Conservation (phyloP, 495 filamentous ascomycete species). For the Aspergillus conjunctus region DNA sequence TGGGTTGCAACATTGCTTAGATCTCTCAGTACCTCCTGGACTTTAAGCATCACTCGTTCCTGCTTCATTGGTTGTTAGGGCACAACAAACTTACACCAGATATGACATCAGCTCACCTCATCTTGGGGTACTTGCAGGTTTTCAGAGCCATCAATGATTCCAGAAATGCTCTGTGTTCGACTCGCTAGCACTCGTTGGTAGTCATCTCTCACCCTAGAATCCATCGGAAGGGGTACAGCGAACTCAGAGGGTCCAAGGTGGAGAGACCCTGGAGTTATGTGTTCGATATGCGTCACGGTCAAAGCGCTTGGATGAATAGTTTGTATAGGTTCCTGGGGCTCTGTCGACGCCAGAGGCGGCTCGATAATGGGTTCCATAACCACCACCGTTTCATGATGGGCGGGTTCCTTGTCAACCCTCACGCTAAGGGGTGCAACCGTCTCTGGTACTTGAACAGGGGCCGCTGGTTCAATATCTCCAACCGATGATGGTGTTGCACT, state of each 20-base stretch:
- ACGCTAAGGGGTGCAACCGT: constrained; percentile 42
- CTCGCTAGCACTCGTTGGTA: constrained; percentile 41
- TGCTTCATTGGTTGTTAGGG: constrained; percentile 24
- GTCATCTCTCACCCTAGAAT: constrained; percentile 47
- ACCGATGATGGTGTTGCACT: constrained; percentile 46
- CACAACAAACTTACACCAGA: background rate
- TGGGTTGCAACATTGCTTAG: constrained; percentile 55
- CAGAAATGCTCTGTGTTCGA: constrained; percentile 29
- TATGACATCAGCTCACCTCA: constrained; percentile 26
- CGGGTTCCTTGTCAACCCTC: constrained; percentile 33
- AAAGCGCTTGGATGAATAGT: constrained; percentile 50
- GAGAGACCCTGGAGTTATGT: constrained; percentile 40
- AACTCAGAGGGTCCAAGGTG: constrained; percentile 47
- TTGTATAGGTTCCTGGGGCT: constrained; percentile 28
- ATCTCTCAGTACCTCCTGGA: constrained; percentile 43
- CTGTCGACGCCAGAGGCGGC: constrained; percentile 26
- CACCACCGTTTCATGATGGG: constrained; percentile 16
- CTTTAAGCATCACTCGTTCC: constrained; percentile 28
- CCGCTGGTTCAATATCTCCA: constrained; percentile 44
- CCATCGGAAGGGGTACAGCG: constrained; percentile 49
- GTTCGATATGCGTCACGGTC: constrained; percentile 34
- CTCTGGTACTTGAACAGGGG: constrained; percentile 33
- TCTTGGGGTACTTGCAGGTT: constrained; percentile 13
- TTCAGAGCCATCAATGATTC: constrained; percentile 30
- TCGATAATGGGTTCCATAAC: constrained; percentile 20